phyloP scores from a whole-genome alignment of 2,329 filamentous ascomycete species.

The Phaeosphaeria sp. region DNA sequence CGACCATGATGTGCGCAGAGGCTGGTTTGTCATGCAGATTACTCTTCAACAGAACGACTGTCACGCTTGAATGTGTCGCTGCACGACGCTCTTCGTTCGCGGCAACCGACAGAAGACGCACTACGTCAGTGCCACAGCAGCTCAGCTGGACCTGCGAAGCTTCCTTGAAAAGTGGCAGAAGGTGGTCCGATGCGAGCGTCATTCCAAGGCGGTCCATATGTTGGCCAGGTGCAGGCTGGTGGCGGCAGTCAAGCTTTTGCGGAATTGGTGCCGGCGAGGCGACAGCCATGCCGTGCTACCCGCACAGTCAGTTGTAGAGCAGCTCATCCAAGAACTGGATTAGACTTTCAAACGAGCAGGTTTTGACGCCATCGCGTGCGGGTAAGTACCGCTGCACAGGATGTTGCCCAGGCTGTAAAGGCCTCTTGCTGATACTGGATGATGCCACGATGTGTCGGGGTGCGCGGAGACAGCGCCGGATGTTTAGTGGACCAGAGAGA shows the following conservation, averaged over 20 bases:
- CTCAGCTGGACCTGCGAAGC: background rate
- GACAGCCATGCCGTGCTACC: conserved; percentile 1
- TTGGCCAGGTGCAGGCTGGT: background rate
- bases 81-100: too few relatives aligned
- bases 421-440: too few relatives aligned
- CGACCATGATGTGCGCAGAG: background rate
- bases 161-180: background rate
- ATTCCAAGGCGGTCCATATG: conserved; percentile 2
- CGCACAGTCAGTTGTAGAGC: background rate
- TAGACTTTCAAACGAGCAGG: background rate
- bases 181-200: background rate
- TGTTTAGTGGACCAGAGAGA: too few relatives aligned
- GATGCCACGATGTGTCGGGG: too few relatives aligned
- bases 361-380: too few relatives aligned
- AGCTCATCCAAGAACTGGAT: background rate
- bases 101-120: too few relatives aligned
- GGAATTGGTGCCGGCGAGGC: conserved; percentile 1
- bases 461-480: too few relatives aligned
- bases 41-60: too few relatives aligned
- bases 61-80: too few relatives aligned
- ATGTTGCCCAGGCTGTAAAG: too few relatives aligned
- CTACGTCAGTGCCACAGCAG: background rate
- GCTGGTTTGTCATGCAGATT: too few relatives aligned
- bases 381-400: too few relatives aligned
- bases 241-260: conserved; percentile 1